phyloP scores from a whole-genome alignment of 495 filamentous ascomycete genomes.

The Cercophora sp. region DNA sequence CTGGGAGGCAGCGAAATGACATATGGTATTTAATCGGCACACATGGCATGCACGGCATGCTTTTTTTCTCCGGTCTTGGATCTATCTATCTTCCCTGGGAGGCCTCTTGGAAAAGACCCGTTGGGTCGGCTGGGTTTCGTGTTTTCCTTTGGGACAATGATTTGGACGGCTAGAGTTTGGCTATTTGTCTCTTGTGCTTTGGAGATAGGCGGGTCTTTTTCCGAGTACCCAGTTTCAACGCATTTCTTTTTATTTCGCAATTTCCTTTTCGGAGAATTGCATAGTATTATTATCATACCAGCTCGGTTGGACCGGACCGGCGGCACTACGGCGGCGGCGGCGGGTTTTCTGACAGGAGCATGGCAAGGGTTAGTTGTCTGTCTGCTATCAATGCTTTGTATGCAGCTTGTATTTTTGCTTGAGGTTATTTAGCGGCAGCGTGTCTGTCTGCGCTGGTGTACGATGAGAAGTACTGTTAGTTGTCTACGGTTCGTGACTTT shows the following conservation, averaged over 20 bases:
- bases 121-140: not conserved
- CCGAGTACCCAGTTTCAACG: not conserved
- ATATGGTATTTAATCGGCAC: conserved; percentile 11
- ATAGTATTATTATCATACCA: not conserved
- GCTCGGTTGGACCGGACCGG: too few relatives aligned
- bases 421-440: too few relatives aligned
- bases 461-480: too few relatives aligned
- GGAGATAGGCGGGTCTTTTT: not conserved
- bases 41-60: not conserved
- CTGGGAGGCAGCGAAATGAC: not conserved
- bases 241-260: not conserved
- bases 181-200: conserved; percentile 1
- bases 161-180: conserved; percentile 4
- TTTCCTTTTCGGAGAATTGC: not conserved
- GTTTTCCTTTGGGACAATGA: not conserved
- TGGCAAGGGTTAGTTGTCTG: too few relatives aligned
- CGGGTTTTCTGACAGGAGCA: too few relatives aligned
- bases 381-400: too few relatives aligned
- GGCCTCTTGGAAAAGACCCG: not conserved
- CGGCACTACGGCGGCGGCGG: too few relatives aligned
- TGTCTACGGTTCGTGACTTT: too few relatives aligned
- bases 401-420: too few relatives aligned
- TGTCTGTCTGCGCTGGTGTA: too few relatives aligned
- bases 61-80: not conserved
- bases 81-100: not conserved